phyloP scores from a whole-genome alignment of 1,139 yeast genomes.

The Trichomonascaceae sp. region DNA sequence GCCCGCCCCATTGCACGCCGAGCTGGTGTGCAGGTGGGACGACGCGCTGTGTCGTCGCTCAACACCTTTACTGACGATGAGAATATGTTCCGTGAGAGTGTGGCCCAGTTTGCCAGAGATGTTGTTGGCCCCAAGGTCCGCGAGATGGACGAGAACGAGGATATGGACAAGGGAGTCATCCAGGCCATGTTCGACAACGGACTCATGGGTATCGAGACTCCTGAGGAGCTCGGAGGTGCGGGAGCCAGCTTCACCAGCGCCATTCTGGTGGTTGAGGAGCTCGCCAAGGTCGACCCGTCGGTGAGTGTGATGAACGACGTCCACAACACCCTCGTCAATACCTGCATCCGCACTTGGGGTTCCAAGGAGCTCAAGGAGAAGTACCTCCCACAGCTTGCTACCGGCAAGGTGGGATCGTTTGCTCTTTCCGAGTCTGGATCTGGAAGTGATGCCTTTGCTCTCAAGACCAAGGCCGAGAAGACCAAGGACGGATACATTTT shows the following conservation, averaged over 20 bases:
- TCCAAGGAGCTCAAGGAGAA: slow-evolving; percentile 25
- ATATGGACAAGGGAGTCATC: slow-evolving; percentile 27
- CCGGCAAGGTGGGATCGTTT: slow-evolving; percentile 29
- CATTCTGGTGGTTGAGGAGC: slow-evolving; percentile 32
- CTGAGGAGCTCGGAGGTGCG: slow-evolving; percentile 34
- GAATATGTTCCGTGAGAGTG: slow-evolving; percentile 29
- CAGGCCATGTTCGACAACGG: slow-evolving; percentile 30
- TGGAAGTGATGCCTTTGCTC: slow-evolving; percentile 35
- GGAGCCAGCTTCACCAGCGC: slow-evolving; percentile 34
- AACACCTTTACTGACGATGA: slow-evolving; percentile 29
- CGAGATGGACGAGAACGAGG: slow-evolving; percentile 32
- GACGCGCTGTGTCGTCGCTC: slow-evolving; percentile 10
- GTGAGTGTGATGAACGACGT: slow-evolving; percentile 33
- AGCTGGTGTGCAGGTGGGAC: too few species aligned
- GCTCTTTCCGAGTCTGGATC: slow-evolving; percentile 31
- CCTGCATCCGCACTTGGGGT: slow-evolving; percentile 30
- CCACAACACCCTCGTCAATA: slow-evolving; percentile 33
- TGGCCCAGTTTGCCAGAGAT: slow-evolving; percentile 28
- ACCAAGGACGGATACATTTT: slow-evolving; percentile 28
- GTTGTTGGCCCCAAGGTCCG: slow-evolving; percentile 30
- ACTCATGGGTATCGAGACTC: slow-evolving; percentile 34
- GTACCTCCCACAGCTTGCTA: slow-evolving; percentile 29
- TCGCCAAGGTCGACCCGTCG: slow-evolving; percentile 33
- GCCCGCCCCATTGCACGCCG: too few species aligned
- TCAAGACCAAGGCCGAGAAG: slow-evolving; percentile 26